Base-by-base conservation (phyloP, 164 flowering plant genomes). In the Malania oleifera region DNA sequence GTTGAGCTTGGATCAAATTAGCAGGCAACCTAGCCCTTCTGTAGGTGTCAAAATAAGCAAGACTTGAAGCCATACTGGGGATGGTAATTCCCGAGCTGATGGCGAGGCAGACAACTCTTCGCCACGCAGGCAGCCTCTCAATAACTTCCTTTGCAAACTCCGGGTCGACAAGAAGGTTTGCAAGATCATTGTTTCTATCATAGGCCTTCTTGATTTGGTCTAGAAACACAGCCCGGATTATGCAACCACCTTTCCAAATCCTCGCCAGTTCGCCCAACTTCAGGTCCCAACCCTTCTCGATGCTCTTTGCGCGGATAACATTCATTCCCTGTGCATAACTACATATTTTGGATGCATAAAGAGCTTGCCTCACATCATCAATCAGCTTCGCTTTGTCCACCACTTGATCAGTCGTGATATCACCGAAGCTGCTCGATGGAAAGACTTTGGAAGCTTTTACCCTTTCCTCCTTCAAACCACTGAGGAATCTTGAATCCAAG, bases 201-300 rank as follows among this genome's bases (percentile, higher is more conserved):
- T 86, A 86, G 5, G 92, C 92, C 74, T 76, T 54, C 75, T 83
- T 86, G 63, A 86, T 86, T 50, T 87, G 66, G 64, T 86, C 92
- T 55, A 83, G 69, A 72, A 86, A 86, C 6, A 80, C 65, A 0
- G 92, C 92, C 25, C 92, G 69, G 60, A 85, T 85, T 24, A 85
- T 85, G 68, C 92, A 83, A 22, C 89, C 92, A 0, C 93, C 93
- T 58, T 86, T 86, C 93, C 93, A 86, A 24, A 86, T 86, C 77
- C 87, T 73, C 3, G 89, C 89, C 49, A 86, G 62, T 61, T 86
- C 89, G 23, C 93, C 89, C 72, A 86, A 68, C 65, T 78, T 71
- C 73, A 86, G 56, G 60, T 56, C 80, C 93, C 93, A 83, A 14
- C 82, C 80, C 67, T 77, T 71, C 71, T 86, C 89, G n/a, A 63